Percentiles rank a stretch among this genome's conserved stretches.
Evolutionary conservation across 176 grass and related monocot species (phyloP).

Genomic region (Carex kokanica): DNA sequence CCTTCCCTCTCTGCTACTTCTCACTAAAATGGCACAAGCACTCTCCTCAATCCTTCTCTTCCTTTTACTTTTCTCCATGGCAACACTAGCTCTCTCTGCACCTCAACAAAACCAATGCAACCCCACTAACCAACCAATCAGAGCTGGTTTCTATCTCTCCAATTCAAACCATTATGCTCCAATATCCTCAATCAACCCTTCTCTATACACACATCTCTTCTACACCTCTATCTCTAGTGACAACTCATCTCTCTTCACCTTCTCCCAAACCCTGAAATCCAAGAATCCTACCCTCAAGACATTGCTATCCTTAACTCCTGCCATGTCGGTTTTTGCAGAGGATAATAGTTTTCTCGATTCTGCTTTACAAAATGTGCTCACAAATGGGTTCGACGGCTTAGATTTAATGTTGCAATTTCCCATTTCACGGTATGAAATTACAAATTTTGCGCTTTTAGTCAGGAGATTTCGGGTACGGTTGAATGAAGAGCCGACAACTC

Average conservation of each 20-base stretch:
- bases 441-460: constrained; percentile 47
- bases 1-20: neutral
- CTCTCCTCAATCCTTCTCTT: neutral
- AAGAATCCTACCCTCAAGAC: constrained; percentile 49
- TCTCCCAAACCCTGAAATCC: constrained; percentile 50
- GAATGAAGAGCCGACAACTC: constrained; percentile 25
- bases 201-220: constrained; percentile 82
- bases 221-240: constrained; percentile 43
- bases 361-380: constrained; percentile 24
- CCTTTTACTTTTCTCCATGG: constrained; percentile 18
- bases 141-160: constrained; percentile 65
- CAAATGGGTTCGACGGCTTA: constrained; percentile 59
- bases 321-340: neutral
- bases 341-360: constrained; percentile 26
- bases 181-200: constrained; percentile 41
- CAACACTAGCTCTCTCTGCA: neutral
- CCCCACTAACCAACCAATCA: constrained; percentile 22
- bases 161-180: constrained; percentile 40
- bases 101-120: constrained; percentile 10
- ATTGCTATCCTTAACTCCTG: constrained; percentile 46
- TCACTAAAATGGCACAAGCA: constrained; percentile 26
- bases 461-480: constrained; percentile 43
- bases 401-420: constrained; percentile 66
- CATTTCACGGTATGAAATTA: constrained; percentile 43
- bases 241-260: constrained; percentile 34